Base-by-base conservation (phyloP, 139 green algal genomes). In the Chlamydomonas sphaeroides region DNA sequence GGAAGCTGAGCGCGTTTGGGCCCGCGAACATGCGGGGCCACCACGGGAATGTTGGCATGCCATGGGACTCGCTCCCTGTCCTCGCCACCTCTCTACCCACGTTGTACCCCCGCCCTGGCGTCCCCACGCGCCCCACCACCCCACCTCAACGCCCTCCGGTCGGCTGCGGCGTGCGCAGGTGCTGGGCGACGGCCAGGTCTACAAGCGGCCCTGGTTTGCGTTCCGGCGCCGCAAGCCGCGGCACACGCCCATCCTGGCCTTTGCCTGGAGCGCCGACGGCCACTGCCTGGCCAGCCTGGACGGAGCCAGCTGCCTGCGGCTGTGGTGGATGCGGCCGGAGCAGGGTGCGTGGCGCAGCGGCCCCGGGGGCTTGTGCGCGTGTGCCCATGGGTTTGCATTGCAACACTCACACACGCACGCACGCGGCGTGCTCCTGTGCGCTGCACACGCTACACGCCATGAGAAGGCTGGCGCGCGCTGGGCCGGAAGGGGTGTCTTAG, bases 261-360 rank as follows among this genome's bases (percentile, higher is more conserved):
- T 91, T 14, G 63, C 79, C 23, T 92, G 89, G 89, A 88, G 78
- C 35, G 71, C 78, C 32, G 86, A 92, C 68, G 68, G 70, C 63
- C 85, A 78, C 71, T 86, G 90, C 72, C 81, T 92, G 36, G 80
- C 82, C 21, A 70, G 63, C 20, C 65, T 90, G 72, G 89, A 92
- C 73, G 80, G 77, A 11, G 45, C 53, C 49, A 74, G 35, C 36
- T 72, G 39, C 10, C 61, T 89, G 57, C 71, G 87, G 2, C 25
- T 92, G 83, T 92, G 86, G 86, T 90, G 86, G 80, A 87, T 92
- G 84, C 41, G 84, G 49, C 89, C 84, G 39, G 85, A 80, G 35
- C 39, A 57, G n/a, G 76, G 84, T 90, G 69, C 10, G 30, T 63
- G 65, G 23, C 41, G n/a, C n/a, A n/a, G n/a, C n/a, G n/a, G n/a